A percentile compares a stretch with the other conserved stretches of the same genome.
Conservation (phyloP, 768 basidiomycete genomes). For the Myochromella boudieri region DNA sequence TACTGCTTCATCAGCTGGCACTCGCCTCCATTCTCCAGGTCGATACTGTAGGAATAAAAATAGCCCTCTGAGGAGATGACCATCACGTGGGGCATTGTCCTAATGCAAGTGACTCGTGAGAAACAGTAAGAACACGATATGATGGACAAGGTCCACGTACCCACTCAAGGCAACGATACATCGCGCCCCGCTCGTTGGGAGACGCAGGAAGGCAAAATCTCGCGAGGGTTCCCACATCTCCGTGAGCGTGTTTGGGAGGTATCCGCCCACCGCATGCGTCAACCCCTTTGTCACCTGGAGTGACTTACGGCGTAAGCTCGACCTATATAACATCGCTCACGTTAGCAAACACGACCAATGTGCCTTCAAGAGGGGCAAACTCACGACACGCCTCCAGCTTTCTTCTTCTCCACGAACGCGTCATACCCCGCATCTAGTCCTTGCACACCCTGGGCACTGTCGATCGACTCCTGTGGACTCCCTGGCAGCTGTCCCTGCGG, state of each 20-base stretch:
- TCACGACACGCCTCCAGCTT: conserved; percentile 59
- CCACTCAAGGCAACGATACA: conserved; percentile 89
- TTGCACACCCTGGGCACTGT: conserved; percentile 48
- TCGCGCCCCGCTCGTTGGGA: conserved; percentile 76
- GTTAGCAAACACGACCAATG: neutral
- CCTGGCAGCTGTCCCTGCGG: conserved; percentile 29
- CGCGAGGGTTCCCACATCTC: conserved; percentile 97
- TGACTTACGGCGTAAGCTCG: conserved; percentile 65
- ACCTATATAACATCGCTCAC: conserved; percentile 24
- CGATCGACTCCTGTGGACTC: conserved; percentile 60
- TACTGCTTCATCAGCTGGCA: conserved; percentile 95
- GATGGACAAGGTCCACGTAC: conserved; percentile 44
- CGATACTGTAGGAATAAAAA: conserved; percentile 94
- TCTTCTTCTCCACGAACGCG: conserved; percentile 78
- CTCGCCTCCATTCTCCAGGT: conserved; percentile 94
- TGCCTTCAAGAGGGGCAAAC: conserved; percentile 19
- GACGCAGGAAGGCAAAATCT: conserved; percentile 88
- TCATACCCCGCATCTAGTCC: conserved; percentile 81
- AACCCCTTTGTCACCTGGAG: conserved; percentile 73
- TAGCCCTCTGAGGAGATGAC: conserved; percentile 94
- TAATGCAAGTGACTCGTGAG: conserved; percentile 25
- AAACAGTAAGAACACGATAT: neutral
- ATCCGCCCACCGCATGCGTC: conserved; percentile 79
- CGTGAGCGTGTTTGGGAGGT: conserved; percentile 84
- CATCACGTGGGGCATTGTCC: conserved; percentile 95